Percentiles rank a stretch among this genome's conserved stretches.
These are phyloP conservation scores for Aspergillus sparsus DNA, from an alignment of 495 filamentous ascomycete genomes.

Conservation along the genomic window DNA sequence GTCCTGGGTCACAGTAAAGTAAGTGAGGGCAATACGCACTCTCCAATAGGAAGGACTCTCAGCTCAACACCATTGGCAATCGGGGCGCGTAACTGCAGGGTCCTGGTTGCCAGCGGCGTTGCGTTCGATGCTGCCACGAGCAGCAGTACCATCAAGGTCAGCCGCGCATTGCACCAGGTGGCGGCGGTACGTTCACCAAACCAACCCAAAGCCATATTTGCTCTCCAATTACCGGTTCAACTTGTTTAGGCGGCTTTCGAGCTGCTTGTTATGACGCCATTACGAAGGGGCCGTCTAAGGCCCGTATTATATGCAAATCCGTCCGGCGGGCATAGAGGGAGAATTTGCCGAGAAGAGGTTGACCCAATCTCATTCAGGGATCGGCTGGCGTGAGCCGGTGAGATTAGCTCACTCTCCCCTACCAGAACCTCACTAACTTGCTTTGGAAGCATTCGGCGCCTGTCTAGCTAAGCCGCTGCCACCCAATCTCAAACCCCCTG, in stretches of 20 bases:
- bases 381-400: neutral
- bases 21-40: neutral
- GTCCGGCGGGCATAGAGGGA: too few species aligned
- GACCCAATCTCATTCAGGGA: too few species aligned
- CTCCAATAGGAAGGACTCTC: conserved; percentile 5
- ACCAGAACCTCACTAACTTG: neutral
- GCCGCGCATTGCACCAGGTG: neutral
- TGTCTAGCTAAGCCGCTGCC: too few species aligned
- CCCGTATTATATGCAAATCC: neutral
- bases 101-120: neutral
- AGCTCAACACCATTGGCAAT: neutral
- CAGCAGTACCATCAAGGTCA: neutral
- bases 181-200: neutral
- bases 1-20: neutral
- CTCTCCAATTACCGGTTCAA: neutral
- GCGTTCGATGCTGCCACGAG: neutral
- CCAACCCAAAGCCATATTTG: conserved; percentile 1
- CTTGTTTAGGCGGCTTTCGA: neutral
- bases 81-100: neutral
- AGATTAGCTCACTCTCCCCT: neutral
- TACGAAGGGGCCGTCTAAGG: neutral
- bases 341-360: too few species aligned
- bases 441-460: too few species aligned
- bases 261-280: neutral
- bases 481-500: too few species aligned